phyloP scores from a whole-genome alignment of 305 asterid species.

The Fraxinus sp. region DNA sequence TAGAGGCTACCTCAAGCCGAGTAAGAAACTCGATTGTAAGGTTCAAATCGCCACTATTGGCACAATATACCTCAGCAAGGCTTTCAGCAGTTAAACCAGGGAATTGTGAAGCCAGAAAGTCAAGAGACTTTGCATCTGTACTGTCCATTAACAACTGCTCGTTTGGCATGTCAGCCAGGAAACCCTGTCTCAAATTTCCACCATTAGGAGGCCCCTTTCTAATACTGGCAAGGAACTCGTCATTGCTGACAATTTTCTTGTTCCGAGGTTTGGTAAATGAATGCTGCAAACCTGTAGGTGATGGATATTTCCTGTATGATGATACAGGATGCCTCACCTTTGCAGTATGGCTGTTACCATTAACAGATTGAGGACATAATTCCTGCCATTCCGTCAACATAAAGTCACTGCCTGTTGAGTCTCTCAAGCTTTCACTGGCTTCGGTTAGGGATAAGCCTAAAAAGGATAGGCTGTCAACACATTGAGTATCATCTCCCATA shows the following conservation, averaged over 20 bases:
- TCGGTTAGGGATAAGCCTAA: constrained; percentile 57
- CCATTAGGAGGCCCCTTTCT: constrained; percentile 51
- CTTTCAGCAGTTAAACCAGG: constrained; percentile 84
- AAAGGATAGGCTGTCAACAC: constrained; percentile 47
- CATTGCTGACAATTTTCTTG: constrained; percentile 39
- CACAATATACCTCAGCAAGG: constrained; percentile 73
- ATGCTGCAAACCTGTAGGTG: constrained; percentile 52
- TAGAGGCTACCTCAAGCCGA: constrained; percentile 75
- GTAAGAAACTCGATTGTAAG: constrained; percentile 79
- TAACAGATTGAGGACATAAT: constrained; percentile 41
- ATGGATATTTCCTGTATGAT: constrained; percentile 49
- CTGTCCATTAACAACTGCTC: constrained; percentile 56
- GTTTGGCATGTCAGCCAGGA: constrained; percentile 49
- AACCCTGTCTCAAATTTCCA: constrained; percentile 46
- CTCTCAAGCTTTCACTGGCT: constrained; percentile 45
- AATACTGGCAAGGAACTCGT: constrained; percentile 43
- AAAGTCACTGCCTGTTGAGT: constrained; percentile 42
- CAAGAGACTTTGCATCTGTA: constrained; percentile 52
- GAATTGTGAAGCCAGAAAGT: constrained; percentile 73
- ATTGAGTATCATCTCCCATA: constrained; percentile 52
- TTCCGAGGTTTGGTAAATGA: constrained; percentile 65
- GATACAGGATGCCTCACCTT: constrained; percentile 48
- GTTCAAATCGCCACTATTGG: constrained; percentile 73
- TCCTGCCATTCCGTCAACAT: constrained; percentile 52
- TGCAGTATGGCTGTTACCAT: constrained; percentile 44